phyloP scores from a whole-genome alignment of 2,329 filamentous ascomycete species.

The Orbilia blumenaviensis region DNA sequence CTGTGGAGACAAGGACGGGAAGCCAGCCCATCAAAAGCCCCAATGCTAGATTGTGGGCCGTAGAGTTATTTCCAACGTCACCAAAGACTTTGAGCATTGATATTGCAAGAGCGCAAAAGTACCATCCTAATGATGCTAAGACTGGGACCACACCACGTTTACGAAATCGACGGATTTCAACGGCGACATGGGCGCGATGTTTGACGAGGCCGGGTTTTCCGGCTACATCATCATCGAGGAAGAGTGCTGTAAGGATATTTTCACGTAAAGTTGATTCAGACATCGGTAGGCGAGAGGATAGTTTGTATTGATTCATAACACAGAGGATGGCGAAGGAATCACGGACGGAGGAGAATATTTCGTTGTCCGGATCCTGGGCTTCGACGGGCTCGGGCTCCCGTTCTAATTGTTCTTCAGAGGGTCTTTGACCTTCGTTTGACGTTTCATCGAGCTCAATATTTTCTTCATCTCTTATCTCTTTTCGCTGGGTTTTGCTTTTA shows the following conservation, averaged over 20 bases:
- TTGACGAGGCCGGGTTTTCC: conserved; percentile 56
- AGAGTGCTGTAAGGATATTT: conserved; percentile 55
- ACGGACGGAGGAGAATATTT: conserved; percentile 26
- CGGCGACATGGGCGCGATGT: conserved; percentile 60
- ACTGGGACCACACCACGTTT: conserved; percentile 61
- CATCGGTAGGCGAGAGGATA: conserved; percentile 40
- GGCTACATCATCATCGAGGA: conserved; percentile 39
- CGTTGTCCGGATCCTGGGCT: conserved; percentile 22
- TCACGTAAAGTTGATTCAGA: conserved; percentile 49
- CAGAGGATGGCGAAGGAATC: conserved; percentile 64
- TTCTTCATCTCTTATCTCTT: conserved; percentile 13
- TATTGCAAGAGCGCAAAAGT: conserved; percentile 59
- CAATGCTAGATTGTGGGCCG: conserved; percentile 63
- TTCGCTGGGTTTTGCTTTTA: neutral
- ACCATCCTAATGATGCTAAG: conserved; percentile 63
- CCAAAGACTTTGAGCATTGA: conserved; percentile 58
- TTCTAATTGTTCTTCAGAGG: neutral
- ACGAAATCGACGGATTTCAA: conserved; percentile 62
- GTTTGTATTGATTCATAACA: conserved; percentile 63
- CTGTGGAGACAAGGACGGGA: conserved; percentile 63
- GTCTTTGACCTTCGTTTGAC: neutral
- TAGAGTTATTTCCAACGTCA: conserved; percentile 61
- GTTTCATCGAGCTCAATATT: conserved; percentile 10
- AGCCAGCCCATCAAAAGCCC: conserved; percentile 64
- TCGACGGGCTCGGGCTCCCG: neutral